phyloP scores from a whole-genome alignment of 257 asterid species.

The Agastache rugosa region DNA sequence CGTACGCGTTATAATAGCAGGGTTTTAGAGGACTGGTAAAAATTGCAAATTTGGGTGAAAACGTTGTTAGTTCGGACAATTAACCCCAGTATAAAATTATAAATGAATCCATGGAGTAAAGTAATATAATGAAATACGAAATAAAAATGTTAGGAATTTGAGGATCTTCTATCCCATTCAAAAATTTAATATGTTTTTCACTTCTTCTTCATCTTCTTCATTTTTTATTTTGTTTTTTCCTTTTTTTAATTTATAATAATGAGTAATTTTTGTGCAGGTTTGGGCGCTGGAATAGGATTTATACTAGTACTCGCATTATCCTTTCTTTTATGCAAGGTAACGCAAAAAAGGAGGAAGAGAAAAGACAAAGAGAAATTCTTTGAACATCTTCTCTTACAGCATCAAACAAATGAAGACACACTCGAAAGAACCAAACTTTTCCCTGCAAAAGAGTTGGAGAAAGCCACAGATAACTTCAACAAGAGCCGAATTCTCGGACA shows the following conservation, averaged over 20 bases:
- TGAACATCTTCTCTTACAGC: constrained; percentile 31
- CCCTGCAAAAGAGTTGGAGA: constrained; percentile 36
- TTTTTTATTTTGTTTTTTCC: background rate
- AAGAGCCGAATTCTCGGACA: constrained; percentile 35
- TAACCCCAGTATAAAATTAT: no score
- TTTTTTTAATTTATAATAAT: background rate
- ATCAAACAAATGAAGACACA: constrained; percentile 31
- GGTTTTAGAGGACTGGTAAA: no score
- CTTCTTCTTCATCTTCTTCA: background rate
- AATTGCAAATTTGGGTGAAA: no score
- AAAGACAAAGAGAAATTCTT: constrained; percentile 22
- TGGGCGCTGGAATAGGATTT: constrained; percentile 33
- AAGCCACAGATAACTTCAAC: constrained; percentile 40
- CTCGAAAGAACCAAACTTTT: constrained; percentile 32
- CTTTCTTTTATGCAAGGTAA: background rate
- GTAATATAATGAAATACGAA: no score
- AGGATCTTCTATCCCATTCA: background rate
- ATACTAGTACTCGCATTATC: background rate
- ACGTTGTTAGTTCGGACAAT: no score
- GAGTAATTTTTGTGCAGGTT: constrained; percentile 20
- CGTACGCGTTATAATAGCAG: no score
- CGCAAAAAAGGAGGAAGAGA: constrained; percentile 25
- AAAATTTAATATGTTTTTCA: background rate
- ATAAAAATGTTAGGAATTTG: no score
- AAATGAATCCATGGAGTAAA: no score